phyloP scores from a whole-genome alignment of 768 basidiomycete genomes.

The Phylloporus arenicola region DNA sequence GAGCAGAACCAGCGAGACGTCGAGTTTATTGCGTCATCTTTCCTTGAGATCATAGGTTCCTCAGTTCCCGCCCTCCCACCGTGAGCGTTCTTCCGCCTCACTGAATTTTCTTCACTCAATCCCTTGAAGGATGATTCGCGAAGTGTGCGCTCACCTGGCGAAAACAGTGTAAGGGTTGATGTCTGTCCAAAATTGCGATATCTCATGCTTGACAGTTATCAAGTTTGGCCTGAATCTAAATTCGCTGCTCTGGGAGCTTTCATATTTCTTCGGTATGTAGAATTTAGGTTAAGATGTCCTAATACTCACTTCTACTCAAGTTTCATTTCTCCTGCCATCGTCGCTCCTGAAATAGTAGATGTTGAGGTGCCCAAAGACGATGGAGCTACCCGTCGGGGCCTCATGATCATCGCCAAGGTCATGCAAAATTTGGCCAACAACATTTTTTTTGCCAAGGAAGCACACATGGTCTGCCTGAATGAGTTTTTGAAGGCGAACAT shows the following conservation, averaged over 20 bases:
- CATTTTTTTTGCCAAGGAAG: conserved; percentile 87
- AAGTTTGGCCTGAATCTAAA: conserved; percentile 74
- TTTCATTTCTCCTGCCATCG: conserved; percentile 89
- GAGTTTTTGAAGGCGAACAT: conserved; percentile 68
- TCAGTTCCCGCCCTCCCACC: conserved; percentile 69
- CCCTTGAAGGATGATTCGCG: conserved; percentile 67
- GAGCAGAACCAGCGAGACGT: conserved; percentile 66
- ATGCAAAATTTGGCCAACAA: conserved; percentile 94
- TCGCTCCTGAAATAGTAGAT: conserved; percentile 80
- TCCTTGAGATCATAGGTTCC: conserved; percentile 67
- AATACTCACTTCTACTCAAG: conserved; percentile 33
- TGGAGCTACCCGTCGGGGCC: conserved; percentile 60
- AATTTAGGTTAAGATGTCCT: background rate
- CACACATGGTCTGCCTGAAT: conserved; percentile 78
- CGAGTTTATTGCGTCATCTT: conserved; percentile 65
- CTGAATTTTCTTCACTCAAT: background rate
- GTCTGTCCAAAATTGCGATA: conserved; percentile 2
- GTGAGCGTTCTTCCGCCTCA: conserved; percentile 40
- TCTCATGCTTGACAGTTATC: conserved; percentile 37
- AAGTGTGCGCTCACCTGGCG: conserved; percentile 79
- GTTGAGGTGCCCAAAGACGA: conserved; percentile 68
- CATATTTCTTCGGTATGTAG: conserved; percentile 73
- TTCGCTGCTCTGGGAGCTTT: conserved; percentile 84
- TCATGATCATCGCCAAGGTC: conserved; percentile 86
- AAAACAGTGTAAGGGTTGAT: conserved; percentile 58